These are phyloP conservation scores for Leucocoprinus birnbaumii DNA, from an alignment of 768 basidiomycete species.

Conservation along the genomic window DNA sequence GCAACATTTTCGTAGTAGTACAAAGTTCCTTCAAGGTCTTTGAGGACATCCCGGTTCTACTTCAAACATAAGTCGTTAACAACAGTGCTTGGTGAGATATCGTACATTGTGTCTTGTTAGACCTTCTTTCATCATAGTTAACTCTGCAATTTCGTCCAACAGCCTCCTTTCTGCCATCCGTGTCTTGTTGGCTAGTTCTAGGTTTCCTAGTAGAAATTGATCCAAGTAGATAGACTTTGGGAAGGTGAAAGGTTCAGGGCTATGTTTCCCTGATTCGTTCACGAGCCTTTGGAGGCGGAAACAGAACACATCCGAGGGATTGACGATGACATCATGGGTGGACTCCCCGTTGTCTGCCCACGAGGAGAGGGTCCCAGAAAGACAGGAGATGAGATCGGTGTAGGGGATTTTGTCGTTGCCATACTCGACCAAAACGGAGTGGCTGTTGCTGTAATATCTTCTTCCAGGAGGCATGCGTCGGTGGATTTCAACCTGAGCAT, in stretches of 20 bases:
- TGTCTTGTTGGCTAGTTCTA: conserved; percentile 40
- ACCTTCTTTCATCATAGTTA: conserved; percentile 41
- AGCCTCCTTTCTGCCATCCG: conserved; percentile 35
- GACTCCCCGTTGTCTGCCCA: conserved; percentile 29
- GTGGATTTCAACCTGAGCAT: conserved; percentile 43
- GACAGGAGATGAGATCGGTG: conserved; percentile 59
- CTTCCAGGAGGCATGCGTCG: conserved; percentile 18
- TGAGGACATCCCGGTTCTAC: conserved; percentile 62
- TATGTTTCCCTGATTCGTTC: conserved; percentile 20
- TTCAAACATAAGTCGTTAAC: not conserved
- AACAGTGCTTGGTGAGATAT: conserved; percentile 1
- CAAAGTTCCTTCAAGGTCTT: conserved; percentile 57
- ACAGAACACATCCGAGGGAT: conserved; percentile 60
- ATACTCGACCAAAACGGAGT: conserved; percentile 51
- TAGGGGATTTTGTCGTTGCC: conserved; percentile 33
- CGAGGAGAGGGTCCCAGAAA: conserved; percentile 38
- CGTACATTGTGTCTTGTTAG: conserved; percentile 58
- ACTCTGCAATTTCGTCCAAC: conserved; percentile 41
- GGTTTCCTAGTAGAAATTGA: conserved; percentile 62
- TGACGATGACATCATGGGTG: conserved; percentile 55
- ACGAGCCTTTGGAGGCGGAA: conserved; percentile 41
- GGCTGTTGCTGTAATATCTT: conserved; percentile 29
- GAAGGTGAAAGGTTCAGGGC: conserved; percentile 48
- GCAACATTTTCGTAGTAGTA: conserved; percentile 75
- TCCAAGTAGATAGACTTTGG: conserved; percentile 72